A percentile compares a stretch with the other conserved stretches of the same genome.
These are phyloP conservation scores for Jamesozyma lodderae DNA, from an alignment of 805 yeast genomes.

Conservation along the genomic window DNA sequence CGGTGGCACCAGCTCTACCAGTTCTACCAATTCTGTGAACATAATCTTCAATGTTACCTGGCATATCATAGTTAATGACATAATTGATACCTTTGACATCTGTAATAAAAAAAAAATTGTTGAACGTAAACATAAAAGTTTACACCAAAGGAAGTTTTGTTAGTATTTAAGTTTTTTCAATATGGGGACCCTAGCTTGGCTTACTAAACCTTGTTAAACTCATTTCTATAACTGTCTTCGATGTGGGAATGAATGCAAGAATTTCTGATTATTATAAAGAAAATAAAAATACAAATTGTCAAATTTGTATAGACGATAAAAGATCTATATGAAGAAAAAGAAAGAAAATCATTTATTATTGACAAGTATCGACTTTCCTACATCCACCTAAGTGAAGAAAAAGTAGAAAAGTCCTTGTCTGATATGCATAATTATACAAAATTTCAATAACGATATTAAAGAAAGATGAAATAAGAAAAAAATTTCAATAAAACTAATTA, in stretches of 20 bases:
- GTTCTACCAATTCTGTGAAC: constrained; percentile 99
- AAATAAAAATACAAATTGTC: not conserved
- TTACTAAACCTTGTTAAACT: too few species aligned
- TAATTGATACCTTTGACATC: constrained; percentile 96
- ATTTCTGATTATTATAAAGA: too few species aligned
- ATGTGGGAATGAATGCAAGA: too few species aligned
- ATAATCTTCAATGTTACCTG: constrained; percentile 95
- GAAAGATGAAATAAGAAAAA: constrained; percentile 1
- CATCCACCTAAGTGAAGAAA: too few species aligned
- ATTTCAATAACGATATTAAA: constrained; percentile 2
- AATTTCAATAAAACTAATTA: not conserved
- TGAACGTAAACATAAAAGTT: too few species aligned
- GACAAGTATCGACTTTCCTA: too few species aligned
- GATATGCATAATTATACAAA: constrained; percentile 2
- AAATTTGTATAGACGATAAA: not conserved
- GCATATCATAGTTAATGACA: constrained; percentile 95
- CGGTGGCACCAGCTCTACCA: constrained; percentile 96
- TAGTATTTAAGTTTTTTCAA: too few species aligned
- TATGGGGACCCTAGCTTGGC: too few species aligned
- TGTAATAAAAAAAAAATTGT: constrained; percentile 31
- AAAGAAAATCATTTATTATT: not conserved
- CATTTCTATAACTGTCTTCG: too few species aligned
- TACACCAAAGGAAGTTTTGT: too few species aligned
- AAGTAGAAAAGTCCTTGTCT: too few species aligned
- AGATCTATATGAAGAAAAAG: not conserved